Conservation (phyloP, 208 protist species). For the Borovskyia barvae region DNA sequence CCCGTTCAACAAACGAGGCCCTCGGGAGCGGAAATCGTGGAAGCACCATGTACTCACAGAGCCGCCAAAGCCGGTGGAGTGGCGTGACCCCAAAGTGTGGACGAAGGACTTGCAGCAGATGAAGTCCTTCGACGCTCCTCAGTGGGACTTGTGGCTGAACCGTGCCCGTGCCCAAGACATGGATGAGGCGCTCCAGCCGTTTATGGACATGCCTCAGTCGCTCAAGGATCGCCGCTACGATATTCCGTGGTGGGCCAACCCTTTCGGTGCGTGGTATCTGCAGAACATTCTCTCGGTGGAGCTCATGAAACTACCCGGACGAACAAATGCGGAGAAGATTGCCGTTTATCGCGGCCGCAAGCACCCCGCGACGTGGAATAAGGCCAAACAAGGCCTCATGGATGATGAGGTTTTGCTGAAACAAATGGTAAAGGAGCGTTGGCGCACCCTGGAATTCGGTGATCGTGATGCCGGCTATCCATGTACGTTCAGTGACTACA, state of each 20-base stretch:
- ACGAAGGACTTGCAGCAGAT: constrained; percentile 84
- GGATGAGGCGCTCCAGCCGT: constrained; percentile 91
- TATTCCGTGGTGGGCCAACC: constrained; percentile 93
- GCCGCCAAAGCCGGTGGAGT: constrained; percentile 85
- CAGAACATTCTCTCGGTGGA: constrained; percentile 91
- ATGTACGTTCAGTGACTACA: constrained; percentile 92
- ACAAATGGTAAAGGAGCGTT: constrained; percentile 87
- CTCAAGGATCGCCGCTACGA: constrained; percentile 91
- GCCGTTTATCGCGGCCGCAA: constrained; percentile 78
- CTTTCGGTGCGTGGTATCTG: constrained; percentile 92
- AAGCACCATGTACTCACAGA: constrained; percentile 90
- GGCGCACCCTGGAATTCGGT: constrained; percentile 91
- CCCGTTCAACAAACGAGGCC: constrained; percentile 86
- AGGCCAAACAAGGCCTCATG: constrained; percentile 55
- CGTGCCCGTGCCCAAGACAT: constrained; percentile 86
- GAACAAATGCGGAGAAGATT: constrained; percentile 90
- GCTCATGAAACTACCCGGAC: constrained; percentile 83
- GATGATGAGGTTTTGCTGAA: constrained; percentile 86
- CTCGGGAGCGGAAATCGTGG: constrained; percentile 88
- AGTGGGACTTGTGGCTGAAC: constrained; percentile 91
- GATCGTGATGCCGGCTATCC: constrained; percentile 85
- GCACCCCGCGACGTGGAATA: constrained; percentile 40
- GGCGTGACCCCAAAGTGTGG: constrained; percentile 92
- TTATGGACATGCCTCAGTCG: constrained; percentile 94
- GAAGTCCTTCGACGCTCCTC: constrained; percentile 92